Evolutionary conservation across 768 basidiomycete genomes (phyloP).

Genomic region (Trametes elegans): DNA sequence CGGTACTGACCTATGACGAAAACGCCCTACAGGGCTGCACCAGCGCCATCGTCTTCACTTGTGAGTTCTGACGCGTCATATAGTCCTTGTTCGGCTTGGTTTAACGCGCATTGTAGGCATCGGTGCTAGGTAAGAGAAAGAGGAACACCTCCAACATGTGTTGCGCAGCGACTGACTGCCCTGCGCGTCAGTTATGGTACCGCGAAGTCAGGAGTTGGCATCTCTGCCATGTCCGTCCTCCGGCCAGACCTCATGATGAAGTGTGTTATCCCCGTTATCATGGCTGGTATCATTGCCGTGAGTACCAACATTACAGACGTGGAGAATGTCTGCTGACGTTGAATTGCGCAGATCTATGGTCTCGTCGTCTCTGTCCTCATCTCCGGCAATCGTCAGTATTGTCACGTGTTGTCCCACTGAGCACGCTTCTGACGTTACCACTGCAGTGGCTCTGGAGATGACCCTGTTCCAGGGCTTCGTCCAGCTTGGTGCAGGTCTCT

Average conservation of each 20-base stretch:
- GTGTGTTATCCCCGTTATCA: slow-evolving; percentile 95
- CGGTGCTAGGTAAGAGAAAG: slow-evolving; percentile 87
- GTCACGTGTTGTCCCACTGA: not conserved
- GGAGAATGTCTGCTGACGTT: not conserved
- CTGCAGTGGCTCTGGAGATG: slow-evolving; percentile 70
- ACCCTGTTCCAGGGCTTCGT: slow-evolving; percentile 91
- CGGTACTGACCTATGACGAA: slow-evolving; percentile 17
- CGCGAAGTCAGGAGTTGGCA: slow-evolving; percentile 97
- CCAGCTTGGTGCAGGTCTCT: slow-evolving; percentile 90
- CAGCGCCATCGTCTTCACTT: slow-evolving; percentile 95
- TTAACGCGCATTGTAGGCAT: slow-evolving; percentile 51
- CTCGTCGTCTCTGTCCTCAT: slow-evolving; percentile 99
- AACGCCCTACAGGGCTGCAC: slow-evolving; percentile 75
- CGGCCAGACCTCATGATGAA: slow-evolving; percentile 98
- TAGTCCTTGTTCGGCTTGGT: not conserved
- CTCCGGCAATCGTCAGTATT: slow-evolving; percentile 72
- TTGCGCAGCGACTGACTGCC: slow-evolving; percentile 7
- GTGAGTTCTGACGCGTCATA: slow-evolving; percentile 46
- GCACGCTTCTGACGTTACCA: not conserved
- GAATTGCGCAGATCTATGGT: slow-evolving; percentile 75
- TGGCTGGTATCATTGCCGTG: slow-evolving; percentile 99
- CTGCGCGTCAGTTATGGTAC: slow-evolving; percentile 80
- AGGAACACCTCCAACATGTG: slow-evolving; percentile 21
- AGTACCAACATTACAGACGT: no score
- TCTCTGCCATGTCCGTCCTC: slow-evolving; percentile 96